phyloP scores from a whole-genome alignment of 306 rosid species.

The Cicer cuneatum region DNA sequence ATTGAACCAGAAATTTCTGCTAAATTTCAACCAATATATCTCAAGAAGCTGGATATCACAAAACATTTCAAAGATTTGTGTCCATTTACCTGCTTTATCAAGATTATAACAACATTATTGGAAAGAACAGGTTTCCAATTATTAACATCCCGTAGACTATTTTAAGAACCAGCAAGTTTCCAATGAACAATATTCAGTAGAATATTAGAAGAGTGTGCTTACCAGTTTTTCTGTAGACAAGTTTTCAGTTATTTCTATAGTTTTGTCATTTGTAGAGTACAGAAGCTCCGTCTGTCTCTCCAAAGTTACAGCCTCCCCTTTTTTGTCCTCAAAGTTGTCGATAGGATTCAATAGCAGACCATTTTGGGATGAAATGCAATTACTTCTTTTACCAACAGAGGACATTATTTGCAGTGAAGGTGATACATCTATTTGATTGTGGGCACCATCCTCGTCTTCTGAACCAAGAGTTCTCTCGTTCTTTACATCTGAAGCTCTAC shows the following conservation, averaged over 20 bases:
- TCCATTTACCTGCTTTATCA: conserved; percentile 13
- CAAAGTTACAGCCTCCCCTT: conserved; percentile 38
- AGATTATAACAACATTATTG: conserved; percentile 9
- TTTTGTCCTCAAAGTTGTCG: conserved; percentile 47
- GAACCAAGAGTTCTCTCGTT: conserved; percentile 46
- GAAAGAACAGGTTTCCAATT: conserved; percentile 18
- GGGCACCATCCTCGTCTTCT: conserved; percentile 39
- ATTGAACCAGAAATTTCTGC: neutral
- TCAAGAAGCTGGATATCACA: conserved; percentile 30
- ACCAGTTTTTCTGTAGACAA: conserved; percentile 54
- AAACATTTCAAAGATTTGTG: conserved; percentile 9
- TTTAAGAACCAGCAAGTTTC: conserved; percentile 30
- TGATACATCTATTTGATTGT: conserved; percentile 40
- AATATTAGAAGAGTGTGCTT: conserved; percentile 45
- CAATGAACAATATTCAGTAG: conserved; percentile 16
- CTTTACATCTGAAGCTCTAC: conserved; percentile 47
- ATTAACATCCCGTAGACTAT: conserved; percentile 17
- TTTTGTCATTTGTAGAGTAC: conserved; percentile 42
- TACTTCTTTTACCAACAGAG: conserved; percentile 39
- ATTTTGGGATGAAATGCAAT: conserved; percentile 51
- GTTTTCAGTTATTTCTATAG: conserved; percentile 48
- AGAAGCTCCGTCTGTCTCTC: conserved; percentile 41
- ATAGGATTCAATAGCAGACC: conserved; percentile 42
- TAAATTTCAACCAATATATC: conserved; percentile 12
- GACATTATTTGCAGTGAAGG: conserved; percentile 37